Percentiles rank a stretch among this genome's conserved stretches.
phyloP scores from a whole-genome alignment of 441 rosid species.

The Theobroma grandiflorum region DNA sequence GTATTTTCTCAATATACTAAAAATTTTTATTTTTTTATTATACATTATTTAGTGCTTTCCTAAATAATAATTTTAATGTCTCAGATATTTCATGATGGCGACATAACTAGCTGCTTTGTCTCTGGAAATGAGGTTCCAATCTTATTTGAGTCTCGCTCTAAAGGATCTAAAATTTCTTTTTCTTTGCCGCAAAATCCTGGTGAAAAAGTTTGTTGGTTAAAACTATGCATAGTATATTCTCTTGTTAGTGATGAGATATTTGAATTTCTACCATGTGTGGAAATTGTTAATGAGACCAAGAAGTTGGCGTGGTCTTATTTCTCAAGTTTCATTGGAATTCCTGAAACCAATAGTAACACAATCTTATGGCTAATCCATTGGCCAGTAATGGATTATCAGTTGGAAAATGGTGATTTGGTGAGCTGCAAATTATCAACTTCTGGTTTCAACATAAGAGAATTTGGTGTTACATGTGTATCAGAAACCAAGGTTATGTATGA shows the following conservation, averaged over 20 bases:
- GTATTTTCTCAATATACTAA: background rate
- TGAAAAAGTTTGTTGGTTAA: background rate
- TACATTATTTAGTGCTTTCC: background rate
- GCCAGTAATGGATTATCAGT: background rate
- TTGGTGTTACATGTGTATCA: background rate
- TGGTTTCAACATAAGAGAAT: background rate
- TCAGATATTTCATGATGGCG: background rate
- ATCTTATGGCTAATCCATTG: background rate
- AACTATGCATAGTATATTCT: background rate
- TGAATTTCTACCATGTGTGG: rapidly evolving
- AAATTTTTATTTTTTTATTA: background rate
- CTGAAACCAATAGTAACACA: background rate
- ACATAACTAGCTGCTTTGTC: background rate
- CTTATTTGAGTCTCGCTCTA: background rate
- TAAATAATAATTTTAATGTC: background rate
- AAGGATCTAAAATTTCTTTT: background rate
- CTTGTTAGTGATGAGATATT: background rate
- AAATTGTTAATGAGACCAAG: background rate
- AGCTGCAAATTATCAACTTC: rapidly evolving
- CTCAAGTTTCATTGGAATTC: background rate
- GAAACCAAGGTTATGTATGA: background rate
- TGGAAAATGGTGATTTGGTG: background rate
- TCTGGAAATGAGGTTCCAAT: background rate
- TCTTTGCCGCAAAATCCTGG: background rate
- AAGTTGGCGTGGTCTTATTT: background rate